Evolutionary conservation across 75 land plant species (phyloP), one percentile per base, ranked within the genome.

Genomic region (Adiantum capillusveneris): DNA sequence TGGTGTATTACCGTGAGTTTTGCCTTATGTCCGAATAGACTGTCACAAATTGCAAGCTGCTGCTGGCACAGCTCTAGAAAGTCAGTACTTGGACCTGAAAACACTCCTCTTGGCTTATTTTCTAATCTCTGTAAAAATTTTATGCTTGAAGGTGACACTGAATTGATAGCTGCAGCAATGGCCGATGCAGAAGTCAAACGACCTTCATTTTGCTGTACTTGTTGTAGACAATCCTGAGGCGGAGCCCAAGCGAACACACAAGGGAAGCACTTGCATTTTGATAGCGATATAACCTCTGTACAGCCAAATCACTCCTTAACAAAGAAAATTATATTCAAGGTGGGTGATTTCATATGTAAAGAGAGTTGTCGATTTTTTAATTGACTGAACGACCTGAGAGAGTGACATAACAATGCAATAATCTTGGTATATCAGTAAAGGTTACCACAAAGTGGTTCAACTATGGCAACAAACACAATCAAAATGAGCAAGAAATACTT

Each of bases 1-100:
- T n/a, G n/a, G n/a, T n/a, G n/a, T n/a, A 9, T 31, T 37, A 70
- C 73, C 67, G 73, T 70, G 25, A 70, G 64, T 49, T 44, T 57
- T 24, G 67, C 67, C 29, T 64, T 44, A 11, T 22, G 60, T 0
- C 67, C 73, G 22, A 70, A 50, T 21, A 70, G 53, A 0, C 36
- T 48, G 29, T 63, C 29, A 36, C 66, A 57, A 30, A 70, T 42
- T 29, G 66, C 51, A 3, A 70, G 61, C 60, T 70, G 73, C 36
- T 70, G 63, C 1, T 24, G 41, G 24, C 73, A 70, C 44, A 63
- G 62, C 16, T 64, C 73, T 44, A 70, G 59, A 57, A 70, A 70
- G 42, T 70, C 73, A 2, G 42, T 44, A 57, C 73, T 70, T 1
- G 73, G 59, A 12, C 59, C 60, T 3, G 73, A 64, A 12, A 34